Conservation (phyloP, 1,284 basidiomycete species). For the Blastosporella zonata region DNA sequence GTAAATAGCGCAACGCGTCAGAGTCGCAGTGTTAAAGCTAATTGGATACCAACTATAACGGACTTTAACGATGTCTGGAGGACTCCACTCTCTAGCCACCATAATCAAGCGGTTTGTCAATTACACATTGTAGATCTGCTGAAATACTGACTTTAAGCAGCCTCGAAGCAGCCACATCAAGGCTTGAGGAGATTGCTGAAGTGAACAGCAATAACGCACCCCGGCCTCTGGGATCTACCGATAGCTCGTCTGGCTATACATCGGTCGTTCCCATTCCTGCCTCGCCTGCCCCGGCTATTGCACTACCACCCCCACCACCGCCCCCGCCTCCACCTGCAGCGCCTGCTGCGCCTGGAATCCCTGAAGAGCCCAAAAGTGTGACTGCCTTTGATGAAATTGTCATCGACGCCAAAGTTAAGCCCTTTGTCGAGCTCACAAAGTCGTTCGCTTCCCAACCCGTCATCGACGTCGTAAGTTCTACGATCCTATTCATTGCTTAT, state of each 20-base stretch:
- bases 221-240: conserved; percentile 13
- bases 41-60: background rate
- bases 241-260: conserved; percentile 14
- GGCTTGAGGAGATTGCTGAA: conserved; percentile 88
- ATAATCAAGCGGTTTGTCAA: conserved; percentile 74
- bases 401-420: conserved; percentile 67
- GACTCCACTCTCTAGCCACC: conserved; percentile 71
- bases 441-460: conserved; percentile 71
- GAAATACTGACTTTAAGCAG: conserved; percentile 35
- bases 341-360: conserved; percentile 34
- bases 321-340: conserved; percentile 37
- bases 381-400: conserved; percentile 76
- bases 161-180: conserved; percentile 90
- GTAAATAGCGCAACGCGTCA: background rate
- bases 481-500: background rate
- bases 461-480: conserved; percentile 76
- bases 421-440: conserved; percentile 74
- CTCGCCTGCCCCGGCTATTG: conserved; percentile 25
- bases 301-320: conserved; percentile 41
- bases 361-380: conserved; percentile 58
- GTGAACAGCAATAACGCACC: conserved; percentile 35
- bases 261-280: conserved; percentile 6
- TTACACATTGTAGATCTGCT: background rate
- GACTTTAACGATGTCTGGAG: conserved; percentile 38
- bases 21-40: background rate